Evolutionary conservation across 345 rosid genomes (phyloP), one percentile per base, ranked within the genome.

Genomic region (Eucalyptus victrix): DNA sequence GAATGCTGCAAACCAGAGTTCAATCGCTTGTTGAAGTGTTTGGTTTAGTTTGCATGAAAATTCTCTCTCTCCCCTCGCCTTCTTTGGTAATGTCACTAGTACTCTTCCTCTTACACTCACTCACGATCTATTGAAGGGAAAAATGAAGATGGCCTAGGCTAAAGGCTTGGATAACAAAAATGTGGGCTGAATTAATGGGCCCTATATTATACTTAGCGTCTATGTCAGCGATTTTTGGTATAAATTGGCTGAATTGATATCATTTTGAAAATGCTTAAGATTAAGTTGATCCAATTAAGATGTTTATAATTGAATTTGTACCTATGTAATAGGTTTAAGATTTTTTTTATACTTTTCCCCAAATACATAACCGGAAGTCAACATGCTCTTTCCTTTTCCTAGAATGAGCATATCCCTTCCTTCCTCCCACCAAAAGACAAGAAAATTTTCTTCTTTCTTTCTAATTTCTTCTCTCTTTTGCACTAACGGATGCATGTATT

Each of bases 141-240:
- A 58, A 58, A 11, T 58, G 7, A 58, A 58, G 65, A 26, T 58
- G 65, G 15, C 7, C 7, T 26, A 0, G 14, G 15, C 15, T 53
- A 8, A 19, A 53, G 58, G 2, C 58, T 53, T 53, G 24, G 58
- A 8, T 53, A 53, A 53, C 24, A 53, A 53, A 53, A 53, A 53
- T 19, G 24, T 53, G 58, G 58, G 26, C 58, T 53, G 58, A 53
- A 53, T 53, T 53, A 2, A 53, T 19, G 58, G 24, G 58, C 26
- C 24, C 0, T 21, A 53, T 21, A 53, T 53, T 53, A 53, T 26
- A 53, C 11, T 21, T 53, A 24, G 30, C 0, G 1, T 24, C 0
- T 56, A 24, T 4, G 6, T 24, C 0, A 56, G 2, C 1, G 1
- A 56, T 56, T 56, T 54, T 24, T 56, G 13, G 4, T 4, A 24